Base-by-base conservation (phyloP, 331 rosid genomes). In the Stylosanthes scabra region DNA sequence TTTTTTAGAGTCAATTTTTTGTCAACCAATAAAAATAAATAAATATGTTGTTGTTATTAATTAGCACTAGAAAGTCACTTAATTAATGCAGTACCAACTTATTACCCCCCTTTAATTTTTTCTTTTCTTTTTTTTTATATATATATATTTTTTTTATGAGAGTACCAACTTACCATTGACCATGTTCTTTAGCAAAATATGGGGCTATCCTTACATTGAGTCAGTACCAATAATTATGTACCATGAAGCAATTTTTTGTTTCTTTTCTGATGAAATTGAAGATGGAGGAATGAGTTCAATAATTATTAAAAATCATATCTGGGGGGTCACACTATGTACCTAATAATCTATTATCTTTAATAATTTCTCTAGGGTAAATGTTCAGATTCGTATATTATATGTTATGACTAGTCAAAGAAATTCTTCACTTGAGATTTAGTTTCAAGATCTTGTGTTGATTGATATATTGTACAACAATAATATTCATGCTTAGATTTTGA, bases 81-180 rank as follows among this genome's bases (percentile, higher is more conserved):
- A 61, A 71, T 29, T 45, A 66, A 57, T 66, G 73, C 67, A 28
- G 3, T 75, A 37, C 47, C 69, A 59, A 49, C 56, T 59, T 41
- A 44, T n/a, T n/a, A n/a, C n/a, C n/a, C 12, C 12, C 42, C 25
- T 20, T 20, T 20, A n/a, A n/a, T n/a, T 20, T 20, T 20, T 20
- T 20, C 25, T 20, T 20, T 20, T n/a, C n/a, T 20, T 20, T 20
- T 20, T 20, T 20, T 20, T 20, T 20, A 20, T 20, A n/a, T n/a
- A n/a, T n/a, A n/a, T n/a, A n/a, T n/a, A n/a, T n/a, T n/a, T n/a
- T n/a, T 20, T 20, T 20, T 20, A 20, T 20, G 25, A 20, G 25
- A 20, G 25, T 20, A 20, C 39, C 39, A 34, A 50, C n/a, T 50
- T 13, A 80, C 56, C 56, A 16, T 74, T 20, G 34, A 64, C 54